Conservation (phyloP, 2,329 filamentous ascomycete species). For the Arthrobotrys megalospora region DNA sequence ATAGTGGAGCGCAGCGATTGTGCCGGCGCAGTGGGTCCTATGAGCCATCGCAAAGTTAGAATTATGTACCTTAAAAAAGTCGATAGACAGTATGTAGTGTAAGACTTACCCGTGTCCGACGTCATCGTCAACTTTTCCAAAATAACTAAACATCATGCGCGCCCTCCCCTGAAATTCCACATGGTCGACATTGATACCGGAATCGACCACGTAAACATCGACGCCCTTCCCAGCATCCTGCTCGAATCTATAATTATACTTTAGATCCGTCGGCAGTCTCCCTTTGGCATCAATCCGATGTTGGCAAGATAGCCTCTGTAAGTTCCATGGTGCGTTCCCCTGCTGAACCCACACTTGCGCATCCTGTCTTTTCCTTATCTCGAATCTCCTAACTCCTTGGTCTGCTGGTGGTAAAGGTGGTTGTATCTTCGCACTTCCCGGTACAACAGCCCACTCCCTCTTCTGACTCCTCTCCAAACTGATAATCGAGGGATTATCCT, state of each 20-base stretch:
- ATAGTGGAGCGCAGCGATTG: conserved; percentile 65
- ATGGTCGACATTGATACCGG: conserved; percentile 66
- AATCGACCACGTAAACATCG: conserved; percentile 71
- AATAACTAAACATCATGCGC: conserved; percentile 61
- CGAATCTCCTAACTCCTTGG: not conserved
- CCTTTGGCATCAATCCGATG: conserved; percentile 63
- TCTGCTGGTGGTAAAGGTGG: conserved; percentile 13
- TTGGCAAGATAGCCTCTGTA: conserved; percentile 65
- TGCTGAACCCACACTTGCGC: conserved; percentile 36
- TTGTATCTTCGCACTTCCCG: conserved; percentile 37
- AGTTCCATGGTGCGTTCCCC: conserved; percentile 62
- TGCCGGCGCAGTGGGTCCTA: conserved; percentile 63
- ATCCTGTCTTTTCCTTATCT: conserved; percentile 7
- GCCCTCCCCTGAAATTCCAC: conserved; percentile 65
- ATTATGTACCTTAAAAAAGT: not conserved
- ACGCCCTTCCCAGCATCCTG: conserved; percentile 67
- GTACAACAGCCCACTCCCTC: conserved; percentile 40
- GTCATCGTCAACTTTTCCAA: conserved; percentile 70
- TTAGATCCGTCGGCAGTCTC: conserved; percentile 64
- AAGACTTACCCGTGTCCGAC: conserved; percentile 72
- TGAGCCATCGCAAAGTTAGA: not conserved
- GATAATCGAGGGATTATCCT: conserved; percentile 21
- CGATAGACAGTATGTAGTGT: not conserved
- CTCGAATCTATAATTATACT: conserved; percentile 67
- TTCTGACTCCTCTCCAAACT: conserved; percentile 25